phyloP scores from a whole-genome alignment of 441 rosid species.

The Caryocar brasiliense region DNA sequence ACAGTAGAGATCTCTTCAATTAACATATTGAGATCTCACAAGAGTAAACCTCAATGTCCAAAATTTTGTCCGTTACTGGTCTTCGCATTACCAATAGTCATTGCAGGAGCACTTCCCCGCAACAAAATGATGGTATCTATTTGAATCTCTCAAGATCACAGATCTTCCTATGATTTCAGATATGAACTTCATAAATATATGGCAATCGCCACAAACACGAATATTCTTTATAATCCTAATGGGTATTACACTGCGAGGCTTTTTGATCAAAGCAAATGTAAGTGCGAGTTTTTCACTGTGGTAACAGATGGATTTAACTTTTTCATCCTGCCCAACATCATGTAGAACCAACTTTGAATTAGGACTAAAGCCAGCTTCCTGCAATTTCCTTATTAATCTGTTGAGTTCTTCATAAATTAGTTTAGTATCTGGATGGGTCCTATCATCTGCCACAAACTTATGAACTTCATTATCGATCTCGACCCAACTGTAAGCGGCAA shows the following conservation, averaged over 20 bases:
- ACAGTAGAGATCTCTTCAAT: too few species aligned
- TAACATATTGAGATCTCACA: too few species aligned
- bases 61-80: too few species aligned
- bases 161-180: slow-evolving; percentile 28
- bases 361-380: slow-evolving; percentile 39
- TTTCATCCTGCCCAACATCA: slow-evolving; percentile 45
- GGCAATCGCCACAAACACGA: slow-evolving; percentile 58
- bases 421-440: slow-evolving; percentile 39
- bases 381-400: slow-evolving; percentile 28
- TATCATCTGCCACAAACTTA: slow-evolving; percentile 46
- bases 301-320: slow-evolving; percentile 39
- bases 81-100: slow-evolving; percentile 36
- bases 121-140: slow-evolving; percentile 54
- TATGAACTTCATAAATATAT: slow-evolving; percentile 45
- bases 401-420: slow-evolving; percentile 32
- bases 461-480: slow-evolving; percentile 29
- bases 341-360: slow-evolving; percentile 41
- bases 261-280: slow-evolving; percentile 45
- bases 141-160: slow-evolving; percentile 47
- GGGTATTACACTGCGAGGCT: slow-evolving; percentile 25
- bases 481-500: slow-evolving; percentile 37
- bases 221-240: slow-evolving; percentile 57
- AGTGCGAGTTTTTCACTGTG: slow-evolving; percentile 68
- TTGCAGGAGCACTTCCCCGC: slow-evolving; percentile 56
- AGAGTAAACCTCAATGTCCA: too few species aligned